Evolutionary conservation across 345 rosid genomes (phyloP).

Genomic region (Aurinia saxatilis): DNA sequence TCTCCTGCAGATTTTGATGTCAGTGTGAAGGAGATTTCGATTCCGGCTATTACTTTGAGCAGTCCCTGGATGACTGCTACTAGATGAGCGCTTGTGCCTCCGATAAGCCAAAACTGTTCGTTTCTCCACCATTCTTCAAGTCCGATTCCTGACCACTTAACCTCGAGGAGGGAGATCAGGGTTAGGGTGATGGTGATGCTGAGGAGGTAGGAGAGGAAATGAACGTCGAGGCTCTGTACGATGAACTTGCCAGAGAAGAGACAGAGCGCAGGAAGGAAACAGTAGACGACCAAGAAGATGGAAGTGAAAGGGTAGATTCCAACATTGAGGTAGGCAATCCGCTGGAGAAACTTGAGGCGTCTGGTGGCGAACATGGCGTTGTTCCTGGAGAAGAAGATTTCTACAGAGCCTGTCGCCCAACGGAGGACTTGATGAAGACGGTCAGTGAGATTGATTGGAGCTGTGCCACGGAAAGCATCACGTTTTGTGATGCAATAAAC

Average conservation of each 20-base stretch:
- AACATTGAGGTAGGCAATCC: constrained; percentile 75
- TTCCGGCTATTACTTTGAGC: constrained; percentile 68
- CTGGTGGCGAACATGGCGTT: constrained; percentile 57
- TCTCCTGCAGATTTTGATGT: constrained; percentile 67
- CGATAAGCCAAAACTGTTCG: constrained; percentile 92
- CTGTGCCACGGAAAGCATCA: constrained; percentile 87
- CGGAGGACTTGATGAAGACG: constrained; percentile 89
- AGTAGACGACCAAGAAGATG: constrained; percentile 59
- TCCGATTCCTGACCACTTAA: constrained; percentile 78
- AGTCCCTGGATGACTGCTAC: constrained; percentile 83
- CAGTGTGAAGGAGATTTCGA: constrained; percentile 78
- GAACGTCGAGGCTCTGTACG: constrained; percentile 47
- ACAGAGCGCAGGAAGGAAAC: constrained; percentile 84
- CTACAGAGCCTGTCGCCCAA: constrained; percentile 97
- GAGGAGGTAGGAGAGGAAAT: constrained; percentile 68
- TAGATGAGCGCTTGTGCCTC: constrained; percentile 87
- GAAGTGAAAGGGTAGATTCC: constrained; percentile 93
- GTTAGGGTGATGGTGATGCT: constrained; percentile 50
- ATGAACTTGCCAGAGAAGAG: constrained; percentile 79
- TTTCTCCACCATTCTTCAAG: constrained; percentile 93
- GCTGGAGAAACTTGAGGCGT: constrained; percentile 79
- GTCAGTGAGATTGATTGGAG: constrained; percentile 88
- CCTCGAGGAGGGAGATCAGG: constrained; percentile 75
- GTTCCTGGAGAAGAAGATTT: constrained; percentile 83
- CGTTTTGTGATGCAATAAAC: constrained; percentile 84